A percentile compares a stretch with the other conserved stretches of the same genome.
These are phyloP conservation scores for Daldinia childiae DNA, from an alignment of 495 filamentous ascomycete genomes.

Conservation along the genomic window DNA sequence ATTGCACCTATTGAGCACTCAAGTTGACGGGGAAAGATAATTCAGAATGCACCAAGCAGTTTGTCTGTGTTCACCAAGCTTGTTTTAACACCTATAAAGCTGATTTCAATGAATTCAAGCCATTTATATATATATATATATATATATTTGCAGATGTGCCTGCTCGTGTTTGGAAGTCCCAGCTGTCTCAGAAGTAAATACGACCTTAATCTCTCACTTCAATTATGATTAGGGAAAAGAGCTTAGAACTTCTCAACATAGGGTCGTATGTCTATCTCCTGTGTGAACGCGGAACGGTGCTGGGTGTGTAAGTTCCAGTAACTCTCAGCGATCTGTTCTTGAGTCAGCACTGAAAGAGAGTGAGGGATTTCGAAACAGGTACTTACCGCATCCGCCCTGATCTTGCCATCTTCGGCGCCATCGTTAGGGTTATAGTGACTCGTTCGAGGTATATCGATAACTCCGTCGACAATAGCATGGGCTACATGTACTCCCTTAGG, in stretches of 20 bases:
- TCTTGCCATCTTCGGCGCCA: constrained; percentile 73
- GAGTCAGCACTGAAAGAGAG: constrained; percentile 16
- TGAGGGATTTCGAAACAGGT: not conserved
- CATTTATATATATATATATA: not conserved
- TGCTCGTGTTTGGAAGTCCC: not conserved
- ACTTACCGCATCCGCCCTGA: constrained; percentile 83
- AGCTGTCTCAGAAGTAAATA: not conserved
- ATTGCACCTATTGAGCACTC: not conserved
- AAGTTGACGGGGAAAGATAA: not conserved
- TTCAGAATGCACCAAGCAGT: not conserved
- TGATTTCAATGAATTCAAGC: not conserved
- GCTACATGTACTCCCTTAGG: constrained; percentile 89
- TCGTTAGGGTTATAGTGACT: constrained; percentile 66
- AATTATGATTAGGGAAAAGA: not conserved
- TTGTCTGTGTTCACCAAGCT: not conserved
- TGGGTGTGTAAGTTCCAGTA: constrained; percentile 94
- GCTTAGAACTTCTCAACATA: constrained; percentile 76
- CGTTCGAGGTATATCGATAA: constrained; percentile 84
- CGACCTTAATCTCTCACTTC: not conserved
- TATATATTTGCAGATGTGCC: not conserved
- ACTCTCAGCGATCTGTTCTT: constrained; percentile 78
- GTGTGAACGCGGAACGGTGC: constrained; percentile 80
- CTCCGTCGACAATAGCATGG: constrained; percentile 86
- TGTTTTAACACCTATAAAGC: not conserved
- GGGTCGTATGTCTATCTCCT: constrained; percentile 84